Evolutionary conservation across 2,329 filamentous ascomycete genomes (phyloP).

Genomic region (Trichoderma aggressivum): DNA sequence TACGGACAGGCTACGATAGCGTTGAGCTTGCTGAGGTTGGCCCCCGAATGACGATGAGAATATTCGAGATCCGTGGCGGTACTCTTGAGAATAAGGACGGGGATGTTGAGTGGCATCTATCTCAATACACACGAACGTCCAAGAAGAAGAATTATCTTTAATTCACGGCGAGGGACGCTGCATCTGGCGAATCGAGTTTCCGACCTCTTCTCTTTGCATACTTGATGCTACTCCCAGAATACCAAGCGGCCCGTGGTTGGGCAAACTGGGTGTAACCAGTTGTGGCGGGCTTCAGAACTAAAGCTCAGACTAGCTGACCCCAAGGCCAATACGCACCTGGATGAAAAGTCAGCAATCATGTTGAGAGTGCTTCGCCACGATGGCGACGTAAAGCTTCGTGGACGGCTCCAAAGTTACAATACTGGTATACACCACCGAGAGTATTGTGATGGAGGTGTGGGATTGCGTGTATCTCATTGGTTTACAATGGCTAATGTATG

Average conservation of each 20-base stretch:
- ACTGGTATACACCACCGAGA: neutral
- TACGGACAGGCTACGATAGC: constrained; percentile 84
- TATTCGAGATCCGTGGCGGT: constrained; percentile 89
- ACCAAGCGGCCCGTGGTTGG: no score
- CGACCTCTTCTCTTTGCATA: neutral
- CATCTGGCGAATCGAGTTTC: neutral
- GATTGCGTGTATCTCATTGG: neutral
- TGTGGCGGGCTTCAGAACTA: neutral
- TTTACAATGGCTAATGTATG: neutral
- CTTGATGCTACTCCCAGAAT: neutral
- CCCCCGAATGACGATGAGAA: constrained; percentile 93
- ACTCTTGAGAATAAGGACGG: constrained; percentile 93
- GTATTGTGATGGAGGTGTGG: neutral
- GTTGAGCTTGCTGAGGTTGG: constrained; percentile 88
- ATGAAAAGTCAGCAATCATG: neutral
- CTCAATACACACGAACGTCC: constrained; percentile 89
- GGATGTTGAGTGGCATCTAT: constrained; percentile 94
- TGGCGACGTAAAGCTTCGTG: neutral
- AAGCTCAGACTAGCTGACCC: neutral
- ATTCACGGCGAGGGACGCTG: constrained; percentile 26
- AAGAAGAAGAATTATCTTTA: constrained; percentile 94
- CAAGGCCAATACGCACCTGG: neutral
- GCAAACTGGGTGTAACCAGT: no score
- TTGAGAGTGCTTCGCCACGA: constrained; percentile 3
- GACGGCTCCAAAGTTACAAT: neutral